Base-by-base conservation (phyloP, 2,329 filamentous ascomycete species). In the Aspergillus sp. region DNA sequence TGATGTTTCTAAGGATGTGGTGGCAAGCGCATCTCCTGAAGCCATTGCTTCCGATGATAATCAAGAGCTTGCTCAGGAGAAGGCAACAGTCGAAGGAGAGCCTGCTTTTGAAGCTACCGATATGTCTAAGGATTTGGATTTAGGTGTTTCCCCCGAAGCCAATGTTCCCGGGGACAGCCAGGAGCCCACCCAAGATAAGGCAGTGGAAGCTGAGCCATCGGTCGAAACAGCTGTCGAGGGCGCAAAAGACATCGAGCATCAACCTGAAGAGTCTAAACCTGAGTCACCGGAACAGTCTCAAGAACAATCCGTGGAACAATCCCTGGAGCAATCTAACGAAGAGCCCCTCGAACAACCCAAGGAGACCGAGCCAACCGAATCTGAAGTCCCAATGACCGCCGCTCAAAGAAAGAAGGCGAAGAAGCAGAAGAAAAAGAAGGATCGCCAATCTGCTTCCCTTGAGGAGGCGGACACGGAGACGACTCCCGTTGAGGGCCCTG, bases 361-460 rank as follows among this genome's bases (percentile, higher is more conserved):
- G 32, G 32, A 36, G 32, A 6, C 32, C 32, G 32, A 14, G 42
- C 39, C 42, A 2, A 6, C 56, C 16, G 60, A 61, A 54, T 9
- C 54, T 12, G 50, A 59, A 22, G 24, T 53, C 16, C 56, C 56
- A 2, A 61, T 70, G 63, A 68, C 66, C 10, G 51, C 63, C 5
- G 65, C 66, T 20, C 64, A 66, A 36, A 70, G 65, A 56, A 69
- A 65, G 50, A 69, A 71, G 63, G 67, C 63, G 2, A 68, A 65
- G 58, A 71, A 70, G 46, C 65, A 69, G 11, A 69, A 64, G 57
- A 69, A 67, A 56, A 66, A 67, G 53, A 61, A 61, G 47, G 62
- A 64, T 52, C 63, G 58, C 9, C 60, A 60, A 24, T 50, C 59
- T 52, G 55, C 56, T 29, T 54, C 49, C 12, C 7, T 57, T 31